Base-by-base conservation (phyloP, 352 stramenopile genomes). In the Phytophthora tubulina region DNA sequence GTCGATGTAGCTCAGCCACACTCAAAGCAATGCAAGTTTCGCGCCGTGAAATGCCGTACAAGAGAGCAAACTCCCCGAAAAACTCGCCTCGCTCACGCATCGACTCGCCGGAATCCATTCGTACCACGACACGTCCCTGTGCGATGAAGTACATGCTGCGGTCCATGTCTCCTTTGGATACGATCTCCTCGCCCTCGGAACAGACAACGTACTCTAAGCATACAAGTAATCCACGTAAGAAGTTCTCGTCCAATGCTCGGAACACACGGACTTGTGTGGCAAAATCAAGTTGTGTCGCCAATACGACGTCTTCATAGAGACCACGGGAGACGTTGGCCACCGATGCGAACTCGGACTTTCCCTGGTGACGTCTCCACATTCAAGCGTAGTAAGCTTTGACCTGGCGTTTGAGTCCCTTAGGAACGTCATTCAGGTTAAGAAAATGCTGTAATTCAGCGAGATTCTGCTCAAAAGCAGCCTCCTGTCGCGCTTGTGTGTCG, bases 381-480 rank as follows among this genome's bases (percentile, higher is more conserved):
- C 78, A 77, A 7, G 78, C 81, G 64, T 89, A 91, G 51, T 89
- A 91, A 33, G 85, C 72, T 57, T 92, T 90, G 17, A 92, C 79
- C 46, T 92, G 85, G 50, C 85, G 84, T 65, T 84, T 84, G 10
- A 92, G 53, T 0, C 58, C 75, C 44, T 91, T 89, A 14, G 85
- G 82, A 0, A 92, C 76, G 17, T 86, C 77, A 57, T 92, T 90
- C 38, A 86, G 68, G 0, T 84, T 51, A 11, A 92, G 49, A 48
- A 90, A 91, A 58, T 86, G 81, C 61, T 92, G 81, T 53, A 92
- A 39, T 54, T 89, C 81, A 2, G 67, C 76, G 39, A 91, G 45
- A 48, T 83, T 89, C 54, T 92, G 79, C 70, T 92, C 85, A 41
- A 90, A 90, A 0, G 75, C 58, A 3, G 81, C 85, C 45, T 89